Base-by-base conservation (phyloP, 306 rosid species). In the Quercus mongolica region DNA sequence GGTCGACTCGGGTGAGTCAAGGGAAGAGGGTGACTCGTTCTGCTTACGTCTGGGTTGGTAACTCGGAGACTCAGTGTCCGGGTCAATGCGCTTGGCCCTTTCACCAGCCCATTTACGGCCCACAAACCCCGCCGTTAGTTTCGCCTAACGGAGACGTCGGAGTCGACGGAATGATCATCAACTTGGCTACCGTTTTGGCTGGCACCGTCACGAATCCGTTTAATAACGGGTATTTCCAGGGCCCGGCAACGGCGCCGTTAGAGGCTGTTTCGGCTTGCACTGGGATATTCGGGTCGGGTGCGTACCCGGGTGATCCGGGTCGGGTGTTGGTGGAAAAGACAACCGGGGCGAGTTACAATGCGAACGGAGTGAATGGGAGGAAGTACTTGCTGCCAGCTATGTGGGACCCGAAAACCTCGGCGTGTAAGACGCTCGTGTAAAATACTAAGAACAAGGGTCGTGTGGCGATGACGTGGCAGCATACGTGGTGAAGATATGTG, bases 21-120 rank as follows among this genome's bases (percentile, higher is more conserved):
- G 92, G 85, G 0, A 86, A 51, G 10, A 41, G 11, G 46, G 46
- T 41, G 46, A 20, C 82, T 1, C 78, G 89, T 6, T 46, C 20
- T 0, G 97, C 99, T 17, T 95, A 86, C 7, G 30, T 92, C 0
- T 95, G 99, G 99, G 98, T 95, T 0, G 98, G 99, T 2, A 95
- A 92, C 84, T 88, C 99, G 4, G 99, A 90, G 87, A 20, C 76
- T 2, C 92, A 91, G 79, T 95, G 99, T 59, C 95, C 99, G 0
- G 99, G 97, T 9, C 89, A 86, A 56, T 94, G 99, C 79, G 97
- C 99, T 6, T 94, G 99, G 99, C 99, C 99, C 0, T 95, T 95
- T 63, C 97, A 95, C 83, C 94, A 86, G 76, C 99, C 99, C 4
- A 85, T 95, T 25, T 95, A 92, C 58, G 99, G 99, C 3, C 99